phyloP scores from a whole-genome alignment of 2,329 filamentous ascomycete genomes.

The Neonectria hederae region DNA sequence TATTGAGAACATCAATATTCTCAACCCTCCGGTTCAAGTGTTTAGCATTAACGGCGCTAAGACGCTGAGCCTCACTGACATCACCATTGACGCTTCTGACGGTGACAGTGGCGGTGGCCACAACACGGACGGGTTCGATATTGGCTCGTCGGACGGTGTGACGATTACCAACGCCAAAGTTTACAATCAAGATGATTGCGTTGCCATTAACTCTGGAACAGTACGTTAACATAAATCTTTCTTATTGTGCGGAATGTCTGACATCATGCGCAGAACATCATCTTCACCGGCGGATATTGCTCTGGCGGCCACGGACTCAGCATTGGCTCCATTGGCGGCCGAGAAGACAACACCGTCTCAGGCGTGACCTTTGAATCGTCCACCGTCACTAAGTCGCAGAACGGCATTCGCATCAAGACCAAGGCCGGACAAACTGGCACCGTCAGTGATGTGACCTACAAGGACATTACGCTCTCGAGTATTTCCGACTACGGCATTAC shows the following conservation, averaged over 20 bases:
- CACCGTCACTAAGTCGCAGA: conserved; percentile 13
- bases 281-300: conserved; percentile 20
- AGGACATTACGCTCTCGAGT: conserved; percentile 19
- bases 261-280: conserved; percentile 10
- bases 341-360: conserved; percentile 19
- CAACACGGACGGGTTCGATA: conserved; percentile 23
- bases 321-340: conserved; percentile 22
- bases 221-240: neutral
- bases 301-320: conserved; percentile 21
- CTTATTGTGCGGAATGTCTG: neutral
- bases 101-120: conserved; percentile 15
- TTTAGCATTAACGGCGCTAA: conserved; percentile 19
- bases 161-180: conserved; percentile 17
- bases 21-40: conserved; percentile 20
- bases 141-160: conserved; percentile 17
- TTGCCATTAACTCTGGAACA: conserved; percentile 20
- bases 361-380: conserved; percentile 18
- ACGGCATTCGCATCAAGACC: conserved; percentile 22
- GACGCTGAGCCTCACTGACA: conserved; percentile 11
- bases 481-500: conserved; percentile 21
- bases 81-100: conserved; percentile 17
- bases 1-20: conserved; percentile 15
- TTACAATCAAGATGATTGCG: conserved; percentile 20
- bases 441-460: conserved; percentile 18
- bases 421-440: conserved; percentile 9